Evolutionary conservation across 139 green algal species (phyloP), one percentile per base, ranked within the genome.

Genomic region (Chlamydomonas schloesseri): DNA sequence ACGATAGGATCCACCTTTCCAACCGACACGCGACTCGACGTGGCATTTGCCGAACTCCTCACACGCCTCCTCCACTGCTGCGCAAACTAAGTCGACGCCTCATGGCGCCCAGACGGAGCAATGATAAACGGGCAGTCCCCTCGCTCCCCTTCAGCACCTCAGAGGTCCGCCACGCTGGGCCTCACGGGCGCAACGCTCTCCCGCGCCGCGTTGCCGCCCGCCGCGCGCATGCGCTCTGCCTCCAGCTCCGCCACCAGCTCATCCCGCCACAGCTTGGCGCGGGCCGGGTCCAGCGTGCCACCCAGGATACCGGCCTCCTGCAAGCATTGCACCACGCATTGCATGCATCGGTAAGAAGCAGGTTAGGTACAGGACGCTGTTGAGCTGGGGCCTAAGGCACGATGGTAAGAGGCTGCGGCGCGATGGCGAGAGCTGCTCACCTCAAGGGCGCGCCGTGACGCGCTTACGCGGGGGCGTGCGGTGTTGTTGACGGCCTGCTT

Each of bases 201-300:
- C 55, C 18, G 18, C 55, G 55, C 55, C 55, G 55, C 55, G 18
- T 24, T 60, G 55, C 55, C 55, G 55, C 60, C 60, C 60, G 60
- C 60, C 23, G 58, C 76, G 1, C 76, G 76, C 76, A 83, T 6
- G 17, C 86, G 78, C 71, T 83, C 70, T 37, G 65, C 74, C 50
- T 67, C 71, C 58, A 90, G 80, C 80, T 90, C 86, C 62, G 79
- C 79, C 17, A 26, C 62, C 50, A 90, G 65, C 80, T 90, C 86
- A 23, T 90, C 86, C 28, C 86, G 79, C 72, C 72, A 90, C 65
- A 70, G 62, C 79, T 90, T 83, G 29, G 79, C 62, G 28, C 78
- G 83, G 8, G 42, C 71, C 17, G 72, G 67, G 75, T 81, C 58
- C 62, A 75, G 78, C 3, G 86, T 74, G 36, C 72, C 80, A 24